Conservation (phyloP, 495 filamentous ascomycete genomes). For the Penicillium argentinense region DNA sequence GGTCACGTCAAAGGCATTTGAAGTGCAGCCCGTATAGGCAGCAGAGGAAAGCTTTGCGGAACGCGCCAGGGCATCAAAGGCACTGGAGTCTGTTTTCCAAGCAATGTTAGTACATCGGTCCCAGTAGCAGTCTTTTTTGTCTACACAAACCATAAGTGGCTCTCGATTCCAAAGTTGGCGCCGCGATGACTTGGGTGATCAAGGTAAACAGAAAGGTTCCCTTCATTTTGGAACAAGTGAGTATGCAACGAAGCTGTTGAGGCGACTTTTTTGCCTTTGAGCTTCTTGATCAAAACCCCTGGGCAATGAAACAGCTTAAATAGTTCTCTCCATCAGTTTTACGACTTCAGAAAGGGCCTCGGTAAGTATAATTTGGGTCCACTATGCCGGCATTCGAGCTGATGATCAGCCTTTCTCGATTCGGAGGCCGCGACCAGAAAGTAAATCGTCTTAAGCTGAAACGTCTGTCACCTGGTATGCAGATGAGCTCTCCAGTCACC, state of each 20-base stretch:
- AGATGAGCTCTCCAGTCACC: too few relatives aligned
- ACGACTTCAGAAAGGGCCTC: too few relatives aligned
- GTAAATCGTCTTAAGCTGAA: too few relatives aligned
- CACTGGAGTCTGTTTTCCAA: slow-evolving; percentile 21
- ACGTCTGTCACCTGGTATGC: too few relatives aligned
- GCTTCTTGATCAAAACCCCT: background rate
- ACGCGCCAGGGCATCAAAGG: slow-evolving; percentile 24
- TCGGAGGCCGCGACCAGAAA: too few relatives aligned
- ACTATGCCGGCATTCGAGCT: too few relatives aligned
- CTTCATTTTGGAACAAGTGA: slow-evolving; percentile 11
- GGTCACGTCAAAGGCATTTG: slow-evolving; percentile 32
- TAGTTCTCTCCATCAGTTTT: too few relatives aligned
- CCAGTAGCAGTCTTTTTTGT: too few relatives aligned
- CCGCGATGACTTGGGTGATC: slow-evolving; percentile 14
- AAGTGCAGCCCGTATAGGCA: slow-evolving; percentile 30
- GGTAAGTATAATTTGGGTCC: too few relatives aligned
- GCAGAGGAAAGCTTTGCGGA: slow-evolving; percentile 37
- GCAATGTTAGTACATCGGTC: background rate
- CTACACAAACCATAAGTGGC: slow-evolving; percentile 19
- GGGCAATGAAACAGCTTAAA: too few relatives aligned
- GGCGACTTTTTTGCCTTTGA: background rate
- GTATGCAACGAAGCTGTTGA: background rate
- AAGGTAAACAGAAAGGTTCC: slow-evolving; percentile 6
- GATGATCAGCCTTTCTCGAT: too few relatives aligned
- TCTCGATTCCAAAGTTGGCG: slow-evolving; percentile 12